Evolutionary conservation across 768 basidiomycete species (phyloP).

Genomic region (Amylocystis lapponica): DNA sequence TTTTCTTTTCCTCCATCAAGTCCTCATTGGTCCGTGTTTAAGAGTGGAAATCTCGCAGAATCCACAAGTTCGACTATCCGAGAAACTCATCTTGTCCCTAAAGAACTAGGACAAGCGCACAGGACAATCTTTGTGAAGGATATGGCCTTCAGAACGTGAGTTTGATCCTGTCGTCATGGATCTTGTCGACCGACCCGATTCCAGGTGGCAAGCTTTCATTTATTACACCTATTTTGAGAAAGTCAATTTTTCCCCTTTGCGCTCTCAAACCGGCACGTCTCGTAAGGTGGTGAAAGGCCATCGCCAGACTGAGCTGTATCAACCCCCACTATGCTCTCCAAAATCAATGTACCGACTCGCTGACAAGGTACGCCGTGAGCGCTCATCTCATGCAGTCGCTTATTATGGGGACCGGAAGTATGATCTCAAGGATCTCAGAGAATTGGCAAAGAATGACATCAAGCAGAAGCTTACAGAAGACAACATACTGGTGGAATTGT

Average conservation of each 20-base stretch:
- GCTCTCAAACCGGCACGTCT: slow-evolving; percentile 1
- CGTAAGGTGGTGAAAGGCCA: neutral
- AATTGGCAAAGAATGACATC: neutral
- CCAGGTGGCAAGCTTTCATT: slow-evolving; percentile 11
- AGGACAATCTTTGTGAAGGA: slow-evolving; percentile 1
- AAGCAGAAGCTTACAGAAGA: neutral
- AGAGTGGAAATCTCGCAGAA: too few species aligned
- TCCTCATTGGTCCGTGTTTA: too few species aligned
- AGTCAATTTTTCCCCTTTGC: slow-evolving; percentile 12
- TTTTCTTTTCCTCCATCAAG: too few species aligned
- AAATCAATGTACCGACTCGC: slow-evolving; percentile 23
- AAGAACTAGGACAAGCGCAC: neutral
- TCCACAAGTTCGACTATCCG: too few species aligned
- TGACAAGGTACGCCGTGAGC: slow-evolving; percentile 8
- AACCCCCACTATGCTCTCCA: slow-evolving; percentile 15
- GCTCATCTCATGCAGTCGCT: neutral
- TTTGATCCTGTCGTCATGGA: neutral
- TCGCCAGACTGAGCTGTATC: neutral
- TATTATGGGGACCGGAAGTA: neutral
- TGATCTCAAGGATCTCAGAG: neutral
- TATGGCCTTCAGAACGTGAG: slow-evolving; percentile 9
- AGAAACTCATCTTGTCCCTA: too few species aligned
- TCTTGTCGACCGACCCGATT: neutral
- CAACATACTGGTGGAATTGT: slow-evolving; percentile 1
- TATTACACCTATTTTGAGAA: slow-evolving; percentile 16